Percentiles rank a stretch among this genome's conserved stretches.
phyloP scores from a whole-genome alignment of 2,329 filamentous ascomycete species.

The Scedosporium minutisporum region DNA sequence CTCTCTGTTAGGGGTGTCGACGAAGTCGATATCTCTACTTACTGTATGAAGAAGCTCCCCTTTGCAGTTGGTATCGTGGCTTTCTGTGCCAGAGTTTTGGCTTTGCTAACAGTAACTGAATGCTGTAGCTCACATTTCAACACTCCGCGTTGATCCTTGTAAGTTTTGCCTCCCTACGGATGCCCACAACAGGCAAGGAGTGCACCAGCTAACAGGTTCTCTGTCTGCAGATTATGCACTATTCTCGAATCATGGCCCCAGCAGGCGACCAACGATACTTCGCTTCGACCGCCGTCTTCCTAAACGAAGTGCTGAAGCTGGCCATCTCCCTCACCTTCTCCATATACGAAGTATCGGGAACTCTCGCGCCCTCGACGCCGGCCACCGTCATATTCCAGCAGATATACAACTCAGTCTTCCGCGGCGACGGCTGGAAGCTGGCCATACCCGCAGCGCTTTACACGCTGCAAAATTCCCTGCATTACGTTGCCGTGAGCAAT shows the following conservation, averaged over 20 bases:
- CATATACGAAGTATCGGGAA: slow-evolving; percentile 75
- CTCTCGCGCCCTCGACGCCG: slow-evolving; percentile 67
- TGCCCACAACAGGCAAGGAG: too few species aligned
- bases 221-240: slow-evolving; percentile 67
- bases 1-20: slow-evolving; percentile 46
- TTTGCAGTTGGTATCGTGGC: neutral
- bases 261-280: slow-evolving; percentile 79
- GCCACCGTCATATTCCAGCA: slow-evolving; percentile 72
- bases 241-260: slow-evolving; percentile 87
- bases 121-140: slow-evolving; percentile 57
- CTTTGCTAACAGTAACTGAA: neutral
- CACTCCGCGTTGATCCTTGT: slow-evolving; percentile 66
- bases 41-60: slow-evolving; percentile 26
- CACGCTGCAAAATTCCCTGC: slow-evolving; percentile 84
- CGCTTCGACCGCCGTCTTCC: slow-evolving; percentile 84
- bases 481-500: slow-evolving; percentile 87
- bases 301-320: slow-evolving; percentile 88
- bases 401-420: slow-evolving; percentile 72
- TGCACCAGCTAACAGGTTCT: neutral
- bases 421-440: slow-evolving; percentile 88
- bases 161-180: slow-evolving; percentile 14
- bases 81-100: slow-evolving; percentile 8
- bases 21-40: slow-evolving; percentile 60
- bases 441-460: slow-evolving; percentile 82
- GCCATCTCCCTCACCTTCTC: slow-evolving; percentile 77